Base-by-base conservation (phyloP, 179 eudicot species). In the Spinacia oleracea region DNA sequence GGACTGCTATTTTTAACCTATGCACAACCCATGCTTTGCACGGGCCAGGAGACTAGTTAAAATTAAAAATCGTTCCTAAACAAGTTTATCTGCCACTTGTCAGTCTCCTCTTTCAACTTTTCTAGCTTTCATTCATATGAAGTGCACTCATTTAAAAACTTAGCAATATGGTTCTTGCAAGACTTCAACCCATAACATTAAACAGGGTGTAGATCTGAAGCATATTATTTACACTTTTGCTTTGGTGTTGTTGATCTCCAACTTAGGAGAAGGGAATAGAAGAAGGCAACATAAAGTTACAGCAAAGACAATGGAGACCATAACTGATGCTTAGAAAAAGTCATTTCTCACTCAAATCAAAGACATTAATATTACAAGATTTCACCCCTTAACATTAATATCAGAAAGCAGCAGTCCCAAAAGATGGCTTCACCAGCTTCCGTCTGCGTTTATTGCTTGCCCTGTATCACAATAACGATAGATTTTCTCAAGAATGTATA, bases 351-450 rank as follows among this genome's bases (percentile, higher is more conserved):
- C 15, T 42, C 0, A n/a, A n/a, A 23, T 23, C 53, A 69, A 69
- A 43, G 73, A 71, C 60, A 79, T n/a, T n/a, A n/a, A n/a, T 34
- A 6, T 71, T 76, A 53, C 80, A 75, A 69, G 31, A 60, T 42
- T 65, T 32, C 21, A 53, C 3, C 55, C 79, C 5, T 45, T n/a
- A 9, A 18, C 21, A 46, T 1, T 25, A 20, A 71, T 72, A 35
- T 67, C 23, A 38, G 74, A 20, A 77, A 58, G 77, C 43, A 65
- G 91, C 77, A 64, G 56, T 58, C 71, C 76, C 75, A 70, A 83
- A 85, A 83, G 77, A 75, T 67, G 88, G 89, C 85, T 86, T 93
- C 76, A 86, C 86, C 70, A 91, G 88, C 83, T 89, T 90, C 84
- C 98, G 86, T 79, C 97, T 87, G 34, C 94, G 83, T 64, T 48